Evolutionary conservation across 148 eudicot genomes (phyloP).

Genomic region (Persicaria maculosa): DNA sequence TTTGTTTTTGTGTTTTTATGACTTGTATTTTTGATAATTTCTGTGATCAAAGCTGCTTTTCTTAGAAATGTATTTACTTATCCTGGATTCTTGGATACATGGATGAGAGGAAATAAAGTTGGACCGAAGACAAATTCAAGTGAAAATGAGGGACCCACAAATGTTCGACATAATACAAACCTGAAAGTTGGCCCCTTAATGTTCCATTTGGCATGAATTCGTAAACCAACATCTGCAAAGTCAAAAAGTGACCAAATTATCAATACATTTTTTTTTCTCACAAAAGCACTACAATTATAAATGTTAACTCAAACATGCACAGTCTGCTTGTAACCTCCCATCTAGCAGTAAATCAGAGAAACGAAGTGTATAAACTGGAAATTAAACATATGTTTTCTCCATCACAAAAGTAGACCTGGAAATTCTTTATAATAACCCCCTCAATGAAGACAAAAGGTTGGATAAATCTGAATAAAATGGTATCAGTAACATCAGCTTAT

Average conservation of each 20-base stretch:
- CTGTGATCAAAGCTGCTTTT: background rate
- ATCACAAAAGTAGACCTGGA: background rate
- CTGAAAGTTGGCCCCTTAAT: constrained; percentile 9
- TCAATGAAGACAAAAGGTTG: background rate
- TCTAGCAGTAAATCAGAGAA: background rate
- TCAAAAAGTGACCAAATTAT: background rate
- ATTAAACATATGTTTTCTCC: background rate
- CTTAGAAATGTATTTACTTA: background rate
- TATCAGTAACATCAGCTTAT: background rate
- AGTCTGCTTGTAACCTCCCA: background rate
- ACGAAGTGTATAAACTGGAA: background rate
- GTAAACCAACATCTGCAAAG: constrained; percentile 13
- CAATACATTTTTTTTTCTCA: background rate
- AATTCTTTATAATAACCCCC: background rate
- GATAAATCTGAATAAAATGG: background rate
- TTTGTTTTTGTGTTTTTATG: background rate
- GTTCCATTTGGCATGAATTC: constrained; percentile 17
- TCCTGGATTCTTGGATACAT: background rate
- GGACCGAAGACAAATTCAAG: background rate
- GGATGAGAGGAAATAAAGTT: background rate
- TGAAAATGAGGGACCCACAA: background rate
- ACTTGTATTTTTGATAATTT: background rate
- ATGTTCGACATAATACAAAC: background rate
- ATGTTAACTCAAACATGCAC: background rate
- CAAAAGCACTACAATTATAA: background rate